Percentiles rank a stretch among this genome's conserved stretches.
Evolutionary conservation across 2,329 filamentous ascomycete species (phyloP).

Genomic region (Alternaria gansuensis): DNA sequence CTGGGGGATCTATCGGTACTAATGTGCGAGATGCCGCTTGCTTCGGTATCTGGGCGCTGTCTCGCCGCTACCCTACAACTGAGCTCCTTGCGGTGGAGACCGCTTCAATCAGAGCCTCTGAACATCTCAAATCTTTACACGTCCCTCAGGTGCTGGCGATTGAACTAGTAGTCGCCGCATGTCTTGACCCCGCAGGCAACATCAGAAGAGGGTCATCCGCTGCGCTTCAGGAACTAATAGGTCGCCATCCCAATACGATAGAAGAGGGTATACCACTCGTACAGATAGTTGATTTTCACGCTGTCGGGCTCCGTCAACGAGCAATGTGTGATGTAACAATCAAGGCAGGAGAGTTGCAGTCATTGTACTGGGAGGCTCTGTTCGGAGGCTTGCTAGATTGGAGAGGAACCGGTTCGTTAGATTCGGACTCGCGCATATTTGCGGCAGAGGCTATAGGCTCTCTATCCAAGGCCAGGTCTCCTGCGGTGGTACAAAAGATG

Average conservation of each 20-base stretch:
- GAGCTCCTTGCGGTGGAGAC: conserved; percentile 74
- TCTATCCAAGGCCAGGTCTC: conserved; percentile 56
- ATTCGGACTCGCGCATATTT: conserved; percentile 75
- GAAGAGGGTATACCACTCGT: conserved; percentile 83
- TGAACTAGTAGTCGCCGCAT: conserved; percentile 82
- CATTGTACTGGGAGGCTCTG: conserved; percentile 72
- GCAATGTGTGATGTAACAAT: conserved; percentile 81
- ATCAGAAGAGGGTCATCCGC: conserved; percentile 92
- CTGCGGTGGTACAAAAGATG: conserved; percentile 52
- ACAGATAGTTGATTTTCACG: conserved; percentile 90
- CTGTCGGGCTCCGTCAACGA: conserved; percentile 84
- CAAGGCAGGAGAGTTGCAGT: conserved; percentile 71
- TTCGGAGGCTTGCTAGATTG: conserved; percentile 78
- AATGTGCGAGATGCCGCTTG: conserved; percentile 95
- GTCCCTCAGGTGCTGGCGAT: conserved; percentile 81
- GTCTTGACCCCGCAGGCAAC: conserved; percentile 89
- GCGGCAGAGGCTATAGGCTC: conserved; percentile 75
- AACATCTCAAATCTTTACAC: conserved; percentile 52
- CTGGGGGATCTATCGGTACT: conserved; percentile 83
- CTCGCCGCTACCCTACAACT: conserved; percentile 81
- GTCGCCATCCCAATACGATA: conserved; percentile 87
- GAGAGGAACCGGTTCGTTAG: conserved; percentile 85
- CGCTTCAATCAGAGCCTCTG: conserved; percentile 54
- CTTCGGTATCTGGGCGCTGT: conserved; percentile 94
- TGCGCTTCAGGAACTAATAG: conserved; percentile 91